Percentiles rank a stretch among this genome's conserved stretches.
phyloP scores from a whole-genome alignment of 2,329 filamentous ascomycete genomes.

The Teratosphaeria gauchensis region DNA sequence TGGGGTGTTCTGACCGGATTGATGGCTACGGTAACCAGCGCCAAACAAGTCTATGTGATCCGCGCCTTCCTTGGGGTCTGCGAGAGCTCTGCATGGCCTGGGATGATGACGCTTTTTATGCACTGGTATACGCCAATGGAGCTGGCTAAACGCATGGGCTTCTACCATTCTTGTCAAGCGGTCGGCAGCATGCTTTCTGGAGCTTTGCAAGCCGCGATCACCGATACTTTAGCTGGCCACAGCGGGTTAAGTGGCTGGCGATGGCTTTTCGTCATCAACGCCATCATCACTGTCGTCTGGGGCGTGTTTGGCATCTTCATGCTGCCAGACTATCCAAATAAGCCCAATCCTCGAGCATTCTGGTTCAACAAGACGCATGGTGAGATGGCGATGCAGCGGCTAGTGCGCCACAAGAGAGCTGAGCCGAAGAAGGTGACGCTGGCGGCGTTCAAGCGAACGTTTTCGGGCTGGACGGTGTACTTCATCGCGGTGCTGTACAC shows the following conservation, averaged over 20 bases:
- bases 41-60: conserved; percentile 38
- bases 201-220: conserved; percentile 43
- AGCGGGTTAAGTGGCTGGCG: conserved; percentile 27
- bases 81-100: conserved; percentile 24
- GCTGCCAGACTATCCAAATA: conserved; percentile 31
- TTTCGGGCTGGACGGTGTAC: conserved; percentile 37
- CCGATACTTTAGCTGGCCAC: conserved; percentile 22
- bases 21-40: conserved; percentile 31
- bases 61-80: conserved; percentile 43
- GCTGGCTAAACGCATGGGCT: conserved; percentile 43
- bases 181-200: conserved; percentile 41
- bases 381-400: conserved; percentile 34
- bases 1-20: conserved; percentile 42
- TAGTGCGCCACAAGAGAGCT: conserved; percentile 36
- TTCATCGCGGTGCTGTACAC: conserved; percentile 39
- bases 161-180: conserved; percentile 41
- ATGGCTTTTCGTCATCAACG: conserved; percentile 31
- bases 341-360: conserved; percentile 25
- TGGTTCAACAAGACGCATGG: conserved; percentile 39
- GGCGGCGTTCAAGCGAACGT: conserved; percentile 35
- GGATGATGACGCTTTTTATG: conserved; percentile 41
- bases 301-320: conserved; percentile 26
- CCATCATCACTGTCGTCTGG: conserved; percentile 29
- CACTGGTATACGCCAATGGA: conserved; percentile 44
- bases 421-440: conserved; percentile 29